A percentile compares a stretch with the other conserved stretches of the same genome.
Evolutionary conservation across 768 basidiomycete species (phyloP).

Genomic region (Calocera cornea): DNA sequence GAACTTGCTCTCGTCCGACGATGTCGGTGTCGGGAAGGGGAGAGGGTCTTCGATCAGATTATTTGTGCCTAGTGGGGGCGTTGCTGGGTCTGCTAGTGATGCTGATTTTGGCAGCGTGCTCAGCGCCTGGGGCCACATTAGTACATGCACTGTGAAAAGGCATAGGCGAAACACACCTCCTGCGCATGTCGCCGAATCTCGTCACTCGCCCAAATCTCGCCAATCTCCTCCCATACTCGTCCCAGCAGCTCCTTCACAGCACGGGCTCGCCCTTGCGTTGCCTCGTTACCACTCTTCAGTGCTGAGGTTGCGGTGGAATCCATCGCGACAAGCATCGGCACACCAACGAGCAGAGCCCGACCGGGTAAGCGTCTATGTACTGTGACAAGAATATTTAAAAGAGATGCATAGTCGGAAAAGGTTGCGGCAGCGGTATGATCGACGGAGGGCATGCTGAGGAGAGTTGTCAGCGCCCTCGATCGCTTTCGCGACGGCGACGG

Average conservation of each 20-base stretch:
- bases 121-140: conserved; percentile 31
- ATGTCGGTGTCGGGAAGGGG: conserved; percentile 26
- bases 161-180: conserved; percentile 31
- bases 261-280: conserved; percentile 23
- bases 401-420: conserved; percentile 59
- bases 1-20: conserved; percentile 16
- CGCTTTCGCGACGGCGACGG: neutral
- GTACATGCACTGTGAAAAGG: neutral
- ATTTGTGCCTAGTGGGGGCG: conserved; percentile 30
- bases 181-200: conserved; percentile 42
- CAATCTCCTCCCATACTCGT: conserved; percentile 54
- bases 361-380: conserved; percentile 63
- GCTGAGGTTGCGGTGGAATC: conserved; percentile 35
- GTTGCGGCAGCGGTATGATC: conserved; percentile 37
- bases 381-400: conserved; percentile 50
- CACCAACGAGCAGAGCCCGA: conserved; percentile 56
- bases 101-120: conserved; percentile 28
- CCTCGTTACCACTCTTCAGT: conserved; percentile 30
- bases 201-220: conserved; percentile 51
- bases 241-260: conserved; percentile 51
- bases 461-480: conserved; percentile 12
- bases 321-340: conserved; percentile 77
- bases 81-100: conserved; percentile 27
- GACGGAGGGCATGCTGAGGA: conserved; percentile 10
- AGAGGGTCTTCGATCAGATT: conserved; percentile 34